Conservation (phyloP, 2,329 filamentous ascomycete genomes). For the Sarocladium strictum region DNA sequence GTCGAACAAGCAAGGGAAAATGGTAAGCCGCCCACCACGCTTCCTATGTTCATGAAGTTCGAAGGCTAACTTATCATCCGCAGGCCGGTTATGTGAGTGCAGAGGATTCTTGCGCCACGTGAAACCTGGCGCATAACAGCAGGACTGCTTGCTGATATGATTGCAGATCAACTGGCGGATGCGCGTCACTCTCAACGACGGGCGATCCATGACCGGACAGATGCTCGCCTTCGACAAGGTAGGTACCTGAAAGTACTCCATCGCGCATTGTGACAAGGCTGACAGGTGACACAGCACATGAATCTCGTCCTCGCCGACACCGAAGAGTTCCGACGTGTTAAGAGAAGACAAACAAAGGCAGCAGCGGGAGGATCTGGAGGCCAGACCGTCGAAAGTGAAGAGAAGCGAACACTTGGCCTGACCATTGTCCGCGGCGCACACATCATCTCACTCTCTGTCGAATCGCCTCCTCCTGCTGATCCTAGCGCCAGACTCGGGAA, state of each 20-base stretch:
- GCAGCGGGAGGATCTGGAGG: slow-evolving; percentile 53
- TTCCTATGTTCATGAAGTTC: slow-evolving; percentile 29
- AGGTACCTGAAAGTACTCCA: slow-evolving; percentile 50
- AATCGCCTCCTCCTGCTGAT: slow-evolving; percentile 91
- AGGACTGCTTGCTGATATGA: neutral
- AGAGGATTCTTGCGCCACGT: slow-evolving; percentile 13
- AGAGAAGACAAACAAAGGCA: slow-evolving; percentile 74
- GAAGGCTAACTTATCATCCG: slow-evolving; percentile 47
- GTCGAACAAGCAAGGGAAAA: slow-evolving; percentile 91
- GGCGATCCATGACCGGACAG: slow-evolving; percentile 92
- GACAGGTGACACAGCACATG: slow-evolving; percentile 67
- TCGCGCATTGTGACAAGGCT: slow-evolving; percentile 10
- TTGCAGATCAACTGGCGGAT: slow-evolving; percentile 97
- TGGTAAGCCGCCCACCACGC: slow-evolving; percentile 63
- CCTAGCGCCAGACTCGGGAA: slow-evolving; percentile 84
- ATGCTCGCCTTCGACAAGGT: slow-evolving; percentile 99
- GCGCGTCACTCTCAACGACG: slow-evolving; percentile 92
- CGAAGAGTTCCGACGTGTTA: slow-evolving; percentile 91
- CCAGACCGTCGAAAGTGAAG: slow-evolving; percentile 79
- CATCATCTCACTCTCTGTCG: slow-evolving; percentile 90
- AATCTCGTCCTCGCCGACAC: slow-evolving; percentile 98
- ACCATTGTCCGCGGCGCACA: slow-evolving; percentile 92
- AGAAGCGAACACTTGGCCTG: slow-evolving; percentile 94
- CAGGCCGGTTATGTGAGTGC: slow-evolving; percentile 66
- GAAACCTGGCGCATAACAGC: slow-evolving; percentile 10